Conservation (phyloP, 192 early-diverging fungal species). For the Gonapodya prolifera region DNA sequence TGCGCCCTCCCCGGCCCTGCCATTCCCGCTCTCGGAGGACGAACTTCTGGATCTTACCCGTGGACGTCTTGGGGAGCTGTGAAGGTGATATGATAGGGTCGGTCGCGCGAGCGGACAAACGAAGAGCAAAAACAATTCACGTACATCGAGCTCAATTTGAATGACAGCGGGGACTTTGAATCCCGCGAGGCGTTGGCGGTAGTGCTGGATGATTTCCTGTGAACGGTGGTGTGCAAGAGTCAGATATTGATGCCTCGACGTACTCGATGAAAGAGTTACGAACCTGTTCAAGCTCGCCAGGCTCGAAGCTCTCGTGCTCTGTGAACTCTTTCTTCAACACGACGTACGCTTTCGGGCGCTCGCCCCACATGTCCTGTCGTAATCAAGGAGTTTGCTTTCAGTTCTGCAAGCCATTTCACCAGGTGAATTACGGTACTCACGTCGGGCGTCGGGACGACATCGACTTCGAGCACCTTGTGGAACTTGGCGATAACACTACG, state of each 20-base stretch:
- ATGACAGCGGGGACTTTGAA: neutral
- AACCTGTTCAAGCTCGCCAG: neutral
- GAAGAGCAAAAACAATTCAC: no score
- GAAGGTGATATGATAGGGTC: no score
- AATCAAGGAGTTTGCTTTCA: no score
- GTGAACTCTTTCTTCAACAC: neutral
- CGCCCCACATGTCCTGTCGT: constrained; percentile 47
- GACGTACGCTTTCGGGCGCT: constrained; percentile 24
- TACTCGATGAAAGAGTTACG: no score
- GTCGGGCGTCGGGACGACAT: constrained; percentile 38
- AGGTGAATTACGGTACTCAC: no score
- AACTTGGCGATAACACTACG: constrained; percentile 29
- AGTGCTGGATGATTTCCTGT: neutral
- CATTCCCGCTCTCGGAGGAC: neutral
- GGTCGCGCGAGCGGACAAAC: no score
- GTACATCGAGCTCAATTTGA: neutral
- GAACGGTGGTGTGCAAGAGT: no score
- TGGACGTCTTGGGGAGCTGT: neutral
- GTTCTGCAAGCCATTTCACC: no score
- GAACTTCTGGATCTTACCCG: neutral
- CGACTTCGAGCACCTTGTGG: constrained; percentile 35
- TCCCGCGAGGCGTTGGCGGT: neutral
- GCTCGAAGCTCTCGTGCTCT: neutral
- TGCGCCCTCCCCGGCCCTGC: neutral
- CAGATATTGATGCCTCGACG: no score